These are phyloP conservation scores for Phoma sp. DNA, from an alignment of 2,329 filamentous ascomycete species.

Conservation along the genomic window DNA sequence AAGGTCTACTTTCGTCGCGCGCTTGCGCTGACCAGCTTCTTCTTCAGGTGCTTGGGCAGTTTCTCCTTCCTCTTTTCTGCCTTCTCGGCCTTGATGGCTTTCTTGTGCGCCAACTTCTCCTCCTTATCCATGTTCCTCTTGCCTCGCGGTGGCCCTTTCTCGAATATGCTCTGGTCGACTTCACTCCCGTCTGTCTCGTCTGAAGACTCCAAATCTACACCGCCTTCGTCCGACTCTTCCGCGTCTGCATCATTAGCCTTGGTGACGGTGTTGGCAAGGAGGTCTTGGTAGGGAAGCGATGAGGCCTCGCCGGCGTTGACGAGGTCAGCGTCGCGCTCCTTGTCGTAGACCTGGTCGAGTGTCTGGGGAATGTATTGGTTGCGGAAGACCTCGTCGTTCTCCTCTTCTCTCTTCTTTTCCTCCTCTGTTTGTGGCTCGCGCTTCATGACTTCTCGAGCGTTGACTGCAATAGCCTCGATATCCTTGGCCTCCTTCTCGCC, in stretches of 20 bases:
- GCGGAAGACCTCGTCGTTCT: conserved; percentile 91
- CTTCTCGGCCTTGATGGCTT: conserved; percentile 92
- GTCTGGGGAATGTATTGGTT: conserved; percentile 97
- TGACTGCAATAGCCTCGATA: conserved; percentile 66
- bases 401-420: conserved; percentile 63
- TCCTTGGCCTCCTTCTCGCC: conserved; percentile 62
- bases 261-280: conserved; percentile 74
- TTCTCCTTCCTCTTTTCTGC: conserved; percentile 92
- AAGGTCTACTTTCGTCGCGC: conserved; percentile 65
- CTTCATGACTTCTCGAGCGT: conserved; percentile 72
- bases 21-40: conserved; percentile 74
- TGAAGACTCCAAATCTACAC: conserved; percentile 19
- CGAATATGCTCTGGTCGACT: conserved; percentile 43
- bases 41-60: conserved; percentile 96
- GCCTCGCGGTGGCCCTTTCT: conserved; percentile 44
- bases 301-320: conserved; percentile 76
- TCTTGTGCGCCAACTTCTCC: conserved; percentile 86
- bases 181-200: conserved; percentile 33
- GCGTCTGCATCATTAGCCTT: conserved; percentile 46
- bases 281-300: conserved; percentile 82
- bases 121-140: conserved; percentile 86
- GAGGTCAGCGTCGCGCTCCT: conserved; percentile 86
- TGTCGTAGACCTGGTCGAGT: conserved; percentile 93
- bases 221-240: background rate
- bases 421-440: conserved; percentile 58